Evolutionary conservation across 768 basidiomycete species (phyloP), one percentile per base, ranked within the genome.

Genomic region (Xanthoconium stramineum): DNA sequence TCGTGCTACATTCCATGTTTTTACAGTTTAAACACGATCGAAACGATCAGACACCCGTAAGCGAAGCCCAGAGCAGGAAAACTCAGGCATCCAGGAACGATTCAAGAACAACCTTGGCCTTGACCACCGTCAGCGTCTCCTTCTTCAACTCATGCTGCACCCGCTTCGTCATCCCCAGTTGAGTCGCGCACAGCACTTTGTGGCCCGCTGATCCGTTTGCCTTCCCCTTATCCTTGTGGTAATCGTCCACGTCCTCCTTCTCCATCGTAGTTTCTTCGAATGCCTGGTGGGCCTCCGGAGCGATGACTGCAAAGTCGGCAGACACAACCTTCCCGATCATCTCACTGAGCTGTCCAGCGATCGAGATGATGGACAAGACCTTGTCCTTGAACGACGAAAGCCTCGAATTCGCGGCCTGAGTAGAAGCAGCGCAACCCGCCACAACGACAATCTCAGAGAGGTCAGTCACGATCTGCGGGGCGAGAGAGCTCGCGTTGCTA

Each of bases 241-340:
- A 15, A n/a, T 49, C 53, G 13, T 52, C 49, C 39, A 24, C 12
- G 17, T 50, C 50, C 20, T 59, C 48, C n/a, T n/a, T n/a, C 36
- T 61, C 61, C 61, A 61, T 62, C 33, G 45, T 57, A 11, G n/a
- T 32, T 29, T 48, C 52, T 9, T 57, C 61, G 6, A 57, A 62
- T 2, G 1, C 8, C 38, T 48, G 13, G 3, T 3, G 11, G 17
- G 61, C 40, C 2, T 5, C 13, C 36, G 47, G 32, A 15, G 37
- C 47, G 1, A 49, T 6, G 2, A 61, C 55, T 13, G 19, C n/a
- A 20, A 61, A 61, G 46, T 62, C 61, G 13, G 33, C 47, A 17
- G 60, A 54, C 5, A 40, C 28, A 3, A 47, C 50, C 15, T 52
- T 50, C 33, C 60, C 46, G 9, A 62, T 47, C 40, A 50, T 58